Evolutionary conservation across 2,329 filamentous ascomycete genomes (phyloP), one percentile per base, ranked within the genome.

Genomic region (Ophiobolus disseminans): DNA sequence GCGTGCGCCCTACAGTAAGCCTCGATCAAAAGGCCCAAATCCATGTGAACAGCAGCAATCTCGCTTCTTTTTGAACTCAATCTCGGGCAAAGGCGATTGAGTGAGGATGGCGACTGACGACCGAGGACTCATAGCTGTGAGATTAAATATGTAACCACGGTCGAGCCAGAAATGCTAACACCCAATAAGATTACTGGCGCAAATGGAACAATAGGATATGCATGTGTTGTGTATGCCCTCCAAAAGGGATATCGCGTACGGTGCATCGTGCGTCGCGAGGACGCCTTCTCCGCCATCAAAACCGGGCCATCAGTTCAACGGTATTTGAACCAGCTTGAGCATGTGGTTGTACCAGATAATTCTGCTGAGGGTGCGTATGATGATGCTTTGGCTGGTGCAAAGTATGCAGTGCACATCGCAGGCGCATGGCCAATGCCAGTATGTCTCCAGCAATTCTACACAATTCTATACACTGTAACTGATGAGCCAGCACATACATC

Each of bases 131-230:
- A 57, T 71, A 13, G 65, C 59, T 32, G 66, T 69, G 63, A 38
- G 50, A 31, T 46, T 17, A 9, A 26, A 14, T 11, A 40, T 28
- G n/a, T 36, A 7, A 9, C 10, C 1, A 23, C 9, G n/a, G 9
- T 20, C 8, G 8, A 23, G 11, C n/a, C n/a, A 7, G 19, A 6
- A 1, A 17, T 13, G 16, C 43, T 60, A 20, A 58, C 36, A 8
- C 22, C 8, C 30, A 25, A 14, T 8, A 3, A 72, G 69, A 65
- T 72, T 10, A 72, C 69, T 3, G 69, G 69, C 23, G 65, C 66
- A 26, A 72, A 72, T 39, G 68, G 69, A 28, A 69, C 65, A 4
- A 71, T 71, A 20, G 69, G 69, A 10, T 71, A 70, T 37, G 60
- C 60, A 9, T 67, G 58, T 32, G 55, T 61, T 4, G 39, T 67